These are phyloP conservation scores for Globisporangium megalacanthum DNA, from an alignment of 352 stramenopile genomes.

Conservation along the genomic window DNA sequence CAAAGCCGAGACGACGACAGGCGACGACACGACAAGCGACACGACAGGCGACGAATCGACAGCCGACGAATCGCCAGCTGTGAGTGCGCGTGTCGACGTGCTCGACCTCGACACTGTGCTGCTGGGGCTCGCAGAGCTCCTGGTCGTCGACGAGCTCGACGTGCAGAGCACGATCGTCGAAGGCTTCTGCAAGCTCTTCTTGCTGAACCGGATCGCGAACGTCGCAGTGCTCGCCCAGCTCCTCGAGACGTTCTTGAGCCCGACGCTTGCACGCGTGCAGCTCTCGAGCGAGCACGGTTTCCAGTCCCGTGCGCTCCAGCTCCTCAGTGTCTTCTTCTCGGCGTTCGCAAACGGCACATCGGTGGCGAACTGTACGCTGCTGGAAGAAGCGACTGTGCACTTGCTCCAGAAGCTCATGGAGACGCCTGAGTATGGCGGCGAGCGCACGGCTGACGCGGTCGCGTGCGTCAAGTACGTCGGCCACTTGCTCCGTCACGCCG, in stretches of 20 bases:
- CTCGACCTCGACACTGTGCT: slow-evolving; percentile 57
- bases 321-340: slow-evolving; percentile 74
- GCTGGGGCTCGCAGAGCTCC: slow-evolving; percentile 45
- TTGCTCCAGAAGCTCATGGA: slow-evolving; percentile 61
- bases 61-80: neutral
- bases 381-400: slow-evolving; percentile 61
- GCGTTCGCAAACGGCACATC: slow-evolving; percentile 57
- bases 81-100: slow-evolving; percentile 17
- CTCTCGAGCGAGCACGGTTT: slow-evolving; percentile 45
- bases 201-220: slow-evolving; percentile 66
- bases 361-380: slow-evolving; percentile 42
- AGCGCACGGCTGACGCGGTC: slow-evolving; percentile 31
- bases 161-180: slow-evolving; percentile 73
- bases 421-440: slow-evolving; percentile 35
- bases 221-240: slow-evolving; percentile 54
- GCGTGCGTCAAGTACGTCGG: slow-evolving; percentile 56
- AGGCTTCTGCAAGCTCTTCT: slow-evolving; percentile 69
- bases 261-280: slow-evolving; percentile 50
- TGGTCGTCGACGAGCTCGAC: slow-evolving; percentile 54
- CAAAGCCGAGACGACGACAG: slow-evolving; percentile 20
- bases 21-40: slow-evolving; percentile 8
- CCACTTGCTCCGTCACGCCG: slow-evolving; percentile 51
- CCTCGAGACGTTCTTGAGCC: slow-evolving; percentile 72
- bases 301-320: slow-evolving; percentile 57
- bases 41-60: too few species aligned